These are phyloP conservation scores for Moricandia arvensis DNA, from an alignment of 345 rosid genomes.

Conservation along the genomic window DNA sequence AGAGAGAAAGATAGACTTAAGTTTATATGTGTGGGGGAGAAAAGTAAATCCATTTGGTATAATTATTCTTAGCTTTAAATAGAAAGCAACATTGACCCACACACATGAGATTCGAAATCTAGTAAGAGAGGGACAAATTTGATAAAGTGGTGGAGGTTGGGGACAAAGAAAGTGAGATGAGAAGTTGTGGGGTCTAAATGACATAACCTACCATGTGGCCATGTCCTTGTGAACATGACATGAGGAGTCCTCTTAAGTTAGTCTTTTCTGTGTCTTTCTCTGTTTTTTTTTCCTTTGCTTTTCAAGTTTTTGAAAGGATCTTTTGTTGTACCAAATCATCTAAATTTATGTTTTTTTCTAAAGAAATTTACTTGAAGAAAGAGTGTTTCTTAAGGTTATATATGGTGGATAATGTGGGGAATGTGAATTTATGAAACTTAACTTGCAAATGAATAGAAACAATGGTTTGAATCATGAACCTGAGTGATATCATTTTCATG, in stretches of 20 bases:
- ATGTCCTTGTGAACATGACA: constrained; percentile 37
- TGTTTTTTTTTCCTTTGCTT: constrained; percentile 24
- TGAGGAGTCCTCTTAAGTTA: constrained; percentile 33
- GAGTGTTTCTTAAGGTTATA: constrained; percentile 24
- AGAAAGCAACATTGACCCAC: constrained; percentile 43
- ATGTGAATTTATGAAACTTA: constrained; percentile 25
- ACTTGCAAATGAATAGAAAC: constrained; percentile 32
- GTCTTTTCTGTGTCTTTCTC: constrained; percentile 24
- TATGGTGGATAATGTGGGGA: not conserved
- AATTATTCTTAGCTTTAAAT: constrained; percentile 35
- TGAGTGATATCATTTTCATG: constrained; percentile 25
- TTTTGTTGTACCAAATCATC: not conserved
- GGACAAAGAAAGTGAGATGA: constrained; percentile 41
- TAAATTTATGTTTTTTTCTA: not conserved
- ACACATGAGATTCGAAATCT: constrained; percentile 41
- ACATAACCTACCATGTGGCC: constrained; percentile 42
- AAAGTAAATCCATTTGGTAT: constrained; percentile 32
- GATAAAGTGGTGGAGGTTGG: constrained; percentile 36
- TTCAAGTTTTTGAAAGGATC: constrained; percentile 38
- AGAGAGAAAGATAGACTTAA: constrained; percentile 26
- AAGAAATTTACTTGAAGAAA: not conserved
- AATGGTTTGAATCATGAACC: constrained; percentile 19
- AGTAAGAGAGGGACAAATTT: constrained; percentile 38
- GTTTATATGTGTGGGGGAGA: constrained; percentile 18
- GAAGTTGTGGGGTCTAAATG: constrained; percentile 40